A percentile compares a stretch with the other conserved stretches of the same genome.
These are phyloP conservation scores for Astragalus membranaceus DNA, from an alignment of 306 rosid genomes.

Conservation along the genomic window DNA sequence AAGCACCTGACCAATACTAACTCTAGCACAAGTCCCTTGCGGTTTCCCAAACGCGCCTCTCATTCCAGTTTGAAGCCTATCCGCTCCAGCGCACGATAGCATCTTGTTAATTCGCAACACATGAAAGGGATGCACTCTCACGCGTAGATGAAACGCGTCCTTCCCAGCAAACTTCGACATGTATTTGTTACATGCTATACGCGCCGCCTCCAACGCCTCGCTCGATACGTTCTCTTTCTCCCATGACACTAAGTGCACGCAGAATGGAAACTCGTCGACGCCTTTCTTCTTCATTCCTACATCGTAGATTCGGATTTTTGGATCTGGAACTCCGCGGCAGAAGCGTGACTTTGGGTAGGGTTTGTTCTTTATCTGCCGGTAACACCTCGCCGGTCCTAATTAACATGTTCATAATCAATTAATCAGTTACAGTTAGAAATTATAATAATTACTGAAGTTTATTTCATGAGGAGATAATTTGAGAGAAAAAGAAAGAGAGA, in stretches of 20 bases:
- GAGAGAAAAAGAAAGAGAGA: background rate
- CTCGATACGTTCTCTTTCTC: slow-evolving; percentile 34
- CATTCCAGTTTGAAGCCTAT: slow-evolving; percentile 90
- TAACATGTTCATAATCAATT: background rate
- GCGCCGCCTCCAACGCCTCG: slow-evolving; percentile 73
- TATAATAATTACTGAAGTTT: background rate
- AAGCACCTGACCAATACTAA: slow-evolving; percentile 68
- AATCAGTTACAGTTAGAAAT: too few species aligned
- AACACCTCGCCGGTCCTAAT: slow-evolving; percentile 66
- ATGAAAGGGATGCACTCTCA: slow-evolving; percentile 81
- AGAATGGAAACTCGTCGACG: slow-evolving; percentile 45
- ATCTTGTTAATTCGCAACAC: slow-evolving; percentile 80
- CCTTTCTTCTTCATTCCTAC: slow-evolving; percentile 67
- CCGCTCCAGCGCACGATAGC: slow-evolving; percentile 93
- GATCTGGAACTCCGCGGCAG: slow-evolving; percentile 68
- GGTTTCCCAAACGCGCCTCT: slow-evolving; percentile 90
- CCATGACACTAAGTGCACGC: slow-evolving; percentile 31
- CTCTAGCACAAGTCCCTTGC: slow-evolving; percentile 73
- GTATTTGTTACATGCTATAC: slow-evolving; percentile 77
- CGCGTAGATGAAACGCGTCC: slow-evolving; percentile 72
- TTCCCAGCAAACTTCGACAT: slow-evolving; percentile 74
- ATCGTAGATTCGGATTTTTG: slow-evolving; percentile 68
- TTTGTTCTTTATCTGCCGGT: slow-evolving; percentile 67
- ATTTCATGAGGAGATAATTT: background rate
- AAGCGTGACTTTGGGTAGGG: slow-evolving; percentile 66